Base-by-base conservation (phyloP, 495 filamentous ascomycete genomes). In the Neurospora sp. region DNA sequence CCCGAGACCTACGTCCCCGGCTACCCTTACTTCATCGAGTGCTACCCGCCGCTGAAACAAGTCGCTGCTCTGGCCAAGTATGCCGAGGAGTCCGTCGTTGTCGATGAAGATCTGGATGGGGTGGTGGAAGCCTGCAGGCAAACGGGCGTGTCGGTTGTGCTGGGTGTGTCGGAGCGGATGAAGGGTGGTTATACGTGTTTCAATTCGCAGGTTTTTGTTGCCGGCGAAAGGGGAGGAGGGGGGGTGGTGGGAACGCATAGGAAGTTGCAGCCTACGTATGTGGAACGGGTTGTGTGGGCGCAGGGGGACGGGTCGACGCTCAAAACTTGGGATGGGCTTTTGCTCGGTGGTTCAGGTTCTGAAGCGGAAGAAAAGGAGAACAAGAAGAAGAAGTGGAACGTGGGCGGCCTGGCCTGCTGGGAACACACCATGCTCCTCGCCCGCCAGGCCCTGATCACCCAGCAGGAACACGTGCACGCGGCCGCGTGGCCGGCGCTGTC, bases 251-350 rank as follows among this genome's bases (percentile, higher is more conserved):
- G 80, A 73, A 81, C 84, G 38, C 84, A 86, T 73, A 80, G 83
- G 40, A 86, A 86, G 71, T 77, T 86, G 18, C 82, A 85, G 75
- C 85, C 84, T 8, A 86, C 85, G 5, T 86, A 82, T 73, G 81
- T 79, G 22, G 85, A 86, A 72, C 80, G 82, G 14, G 75, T 83
- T 12, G 79, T 85, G 31, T 86, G 84, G 83, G 79, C 78, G 39
- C 79, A 83, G 65, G 85, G 84, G 9, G 77, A 81, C 41, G 83
- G 83, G 2, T 74, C 76, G 44, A 84, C 82, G 4, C 79, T 82
- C 1, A 69, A 74, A 20, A 76, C 72, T 22, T 82, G 70, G 39
- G 9, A 68, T 0, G 41, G 76, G 48, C 10, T 2, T 40, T 11
- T 44, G 35, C 35, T 35, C 4, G 35, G 35, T 35, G 35, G 35